Base-by-base conservation (phyloP, 148 eudicot genomes). In the Vaccinium myrtillus region DNA sequence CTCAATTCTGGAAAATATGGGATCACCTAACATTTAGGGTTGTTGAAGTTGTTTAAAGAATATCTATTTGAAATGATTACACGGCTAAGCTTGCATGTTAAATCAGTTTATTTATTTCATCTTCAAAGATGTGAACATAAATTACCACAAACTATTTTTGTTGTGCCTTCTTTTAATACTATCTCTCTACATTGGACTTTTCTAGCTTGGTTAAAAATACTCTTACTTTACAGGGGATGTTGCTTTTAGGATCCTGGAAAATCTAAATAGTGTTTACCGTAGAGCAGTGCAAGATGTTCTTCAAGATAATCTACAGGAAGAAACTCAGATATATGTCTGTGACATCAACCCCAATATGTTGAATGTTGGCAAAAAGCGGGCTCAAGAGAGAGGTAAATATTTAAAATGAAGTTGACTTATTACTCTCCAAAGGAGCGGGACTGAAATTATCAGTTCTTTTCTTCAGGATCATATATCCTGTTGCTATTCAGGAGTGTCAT, bases 271-370 rank as follows among this genome's bases (percentile, higher is more conserved):
- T 83, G 92, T 93, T 49, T 81, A 85, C 53, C 90, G 80, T 39
- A 87, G 92, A 87, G 90, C 93, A 54, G 23, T 88, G 77, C 88
- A 84, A 84, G 90, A 90, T 87, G 83, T 81, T 59, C 85, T 81
- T 87, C 92, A 92, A 79, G 94, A 91, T 74, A 85, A 77, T 89
- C 81, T 92, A 21, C 91, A 89, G 43, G 93, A 94, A 82, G 98
- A 92, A 87, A 94, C 99, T 79, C 87, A 90, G 86, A 95, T 97
- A 82, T 93, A 92, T 87, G 95, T 97, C 15, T 97, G 98, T 85
- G 99, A 97, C 83, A 95, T 97, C 84, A 97, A 95, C 83, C 92
- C 96, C 82, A 93, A 90, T 87, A 97, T 97, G 99, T 89, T 97
- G 84, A 84, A 87, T 86, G 97, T 92, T 86, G 99, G 99, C 36